Evolutionary conservation across 2,329 filamentous ascomycete species (phyloP).

Genomic region (Remersonia thermophila): DNA sequence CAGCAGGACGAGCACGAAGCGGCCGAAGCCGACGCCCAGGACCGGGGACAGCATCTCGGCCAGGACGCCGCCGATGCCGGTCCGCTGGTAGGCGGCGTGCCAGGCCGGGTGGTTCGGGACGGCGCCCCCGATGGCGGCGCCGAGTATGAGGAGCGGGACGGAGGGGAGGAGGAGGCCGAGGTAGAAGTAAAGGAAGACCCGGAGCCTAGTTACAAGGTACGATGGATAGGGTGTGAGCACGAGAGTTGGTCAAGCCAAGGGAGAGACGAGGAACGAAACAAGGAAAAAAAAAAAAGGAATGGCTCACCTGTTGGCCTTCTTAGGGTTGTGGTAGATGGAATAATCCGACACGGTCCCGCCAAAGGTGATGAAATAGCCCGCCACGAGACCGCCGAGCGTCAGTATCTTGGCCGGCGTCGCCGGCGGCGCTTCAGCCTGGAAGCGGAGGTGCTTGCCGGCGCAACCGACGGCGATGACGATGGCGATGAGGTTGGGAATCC

Average conservation of each 20-base stretch:
- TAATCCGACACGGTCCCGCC: constrained; percentile 45
- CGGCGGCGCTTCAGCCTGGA: constrained; percentile 31
- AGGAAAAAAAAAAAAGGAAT: too few relatives aligned
- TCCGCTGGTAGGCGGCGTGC: constrained; percentile 28
- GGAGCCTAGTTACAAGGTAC: constrained; percentile 18
- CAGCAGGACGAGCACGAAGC: constrained; percentile 34
- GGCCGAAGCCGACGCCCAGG: constrained; percentile 33
- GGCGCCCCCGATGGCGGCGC: constrained; percentile 39
- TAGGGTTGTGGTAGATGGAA: constrained; percentile 40
- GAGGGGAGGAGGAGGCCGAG: constrained; percentile 38
- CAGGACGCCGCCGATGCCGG: constrained; percentile 33
- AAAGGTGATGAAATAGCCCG: constrained; percentile 43
- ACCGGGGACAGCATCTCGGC: constrained; percentile 33
- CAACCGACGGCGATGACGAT: constrained; percentile 41
- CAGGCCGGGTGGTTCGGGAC: constrained; percentile 31
- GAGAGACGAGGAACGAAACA: too few relatives aligned
- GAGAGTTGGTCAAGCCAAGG: too few relatives aligned
- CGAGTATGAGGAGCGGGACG: constrained; percentile 35
- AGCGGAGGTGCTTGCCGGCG: constrained; percentile 35
- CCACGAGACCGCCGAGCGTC: constrained; percentile 34
- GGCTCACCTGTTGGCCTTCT: constrained; percentile 26
- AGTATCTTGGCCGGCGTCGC: constrained; percentile 28
- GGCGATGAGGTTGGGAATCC: constrained; percentile 42
- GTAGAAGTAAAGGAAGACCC: constrained; percentile 38
- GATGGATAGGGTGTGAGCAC: too few relatives aligned